These are phyloP conservation scores for Eutypella sp. DNA, from an alignment of 2,329 filamentous ascomycete genomes.

Conservation along the genomic window DNA sequence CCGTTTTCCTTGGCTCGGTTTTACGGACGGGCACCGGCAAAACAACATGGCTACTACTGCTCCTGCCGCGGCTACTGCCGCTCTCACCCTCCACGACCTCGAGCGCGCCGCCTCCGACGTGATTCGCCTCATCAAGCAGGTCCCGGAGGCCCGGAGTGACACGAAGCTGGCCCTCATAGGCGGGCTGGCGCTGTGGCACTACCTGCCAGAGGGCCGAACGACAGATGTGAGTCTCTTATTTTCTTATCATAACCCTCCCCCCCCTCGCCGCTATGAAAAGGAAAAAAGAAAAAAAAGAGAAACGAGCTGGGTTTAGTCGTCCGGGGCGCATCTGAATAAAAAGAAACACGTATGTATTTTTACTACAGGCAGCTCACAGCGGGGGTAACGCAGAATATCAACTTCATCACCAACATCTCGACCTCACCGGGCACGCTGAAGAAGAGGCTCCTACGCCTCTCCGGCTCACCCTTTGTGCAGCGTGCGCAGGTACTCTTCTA, in stretches of 20 bases:
- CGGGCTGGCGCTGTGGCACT: slow-evolving; percentile 20
- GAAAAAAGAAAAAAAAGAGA: no score
- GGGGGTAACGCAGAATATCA: slow-evolving; percentile 16
- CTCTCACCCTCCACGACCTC: slow-evolving; percentile 17
- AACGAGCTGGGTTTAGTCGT: no score
- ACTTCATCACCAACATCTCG: slow-evolving; percentile 20
- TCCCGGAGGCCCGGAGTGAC: slow-evolving; percentile 17
- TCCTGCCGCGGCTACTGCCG: no score
- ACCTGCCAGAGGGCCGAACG: slow-evolving; percentile 16
- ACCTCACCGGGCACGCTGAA: slow-evolving; percentile 15
- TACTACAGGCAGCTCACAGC: no score
- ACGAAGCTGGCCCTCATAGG: slow-evolving; percentile 20
- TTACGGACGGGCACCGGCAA: no score
- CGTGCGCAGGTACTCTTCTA: slow-evolving; percentile 17
- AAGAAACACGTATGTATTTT: no score
- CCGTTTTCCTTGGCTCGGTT: no score
- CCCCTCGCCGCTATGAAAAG: no score
- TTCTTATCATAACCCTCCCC: no score
- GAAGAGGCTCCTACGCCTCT: slow-evolving; percentile 16
- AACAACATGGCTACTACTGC: slow-evolving; percentile 4
- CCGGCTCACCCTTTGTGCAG: slow-evolving; percentile 18
- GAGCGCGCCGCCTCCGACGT: slow-evolving; percentile 21
- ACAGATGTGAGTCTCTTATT: slow-evolving; percentile 16
- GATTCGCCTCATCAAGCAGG: slow-evolving; percentile 22
- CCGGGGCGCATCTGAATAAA: no score